Evolutionary conservation across 805 yeast species (phyloP).

Genomic region (Metschnikowia cerradonensis): DNA sequence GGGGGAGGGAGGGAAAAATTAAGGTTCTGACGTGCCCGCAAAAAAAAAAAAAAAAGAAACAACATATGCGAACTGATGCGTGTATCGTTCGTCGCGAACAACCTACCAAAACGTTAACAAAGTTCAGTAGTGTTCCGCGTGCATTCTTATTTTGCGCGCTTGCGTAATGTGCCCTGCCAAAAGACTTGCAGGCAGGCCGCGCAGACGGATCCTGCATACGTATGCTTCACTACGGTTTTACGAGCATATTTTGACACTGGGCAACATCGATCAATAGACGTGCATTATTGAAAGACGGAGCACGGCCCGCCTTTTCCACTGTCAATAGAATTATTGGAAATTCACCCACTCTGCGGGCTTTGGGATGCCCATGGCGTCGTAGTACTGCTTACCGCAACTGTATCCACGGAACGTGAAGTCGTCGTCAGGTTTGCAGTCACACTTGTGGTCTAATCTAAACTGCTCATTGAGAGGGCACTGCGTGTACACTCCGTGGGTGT

Average conservation of each 20-base stretch:
- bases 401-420: slow-evolving; percentile 77
- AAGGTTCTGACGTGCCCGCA: not conserved
- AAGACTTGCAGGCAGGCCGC: not conserved
- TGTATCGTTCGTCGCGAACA: not conserved
- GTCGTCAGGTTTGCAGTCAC: slow-evolving; percentile 68
- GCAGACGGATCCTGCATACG: not conserved
- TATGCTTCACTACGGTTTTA: not conserved
- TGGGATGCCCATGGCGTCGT: slow-evolving; percentile 47
- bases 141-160: not conserved
- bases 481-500: slow-evolving; percentile 76
- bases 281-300: not conserved
- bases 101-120: not conserved
- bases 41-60: not conserved
- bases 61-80: not conserved
- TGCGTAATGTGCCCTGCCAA: not conserved
- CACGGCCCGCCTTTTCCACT: too few species aligned
- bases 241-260: not conserved
- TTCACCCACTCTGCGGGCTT: slow-evolving; percentile 73
- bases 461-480: slow-evolving; percentile 71
- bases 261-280: not conserved
- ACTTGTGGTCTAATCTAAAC: slow-evolving; percentile 55
- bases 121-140: not conserved
- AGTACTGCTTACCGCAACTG: slow-evolving; percentile 67
- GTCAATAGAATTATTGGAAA: slow-evolving; percentile 21
- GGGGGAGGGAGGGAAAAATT: not conserved